Evolutionary conservation across 495 filamentous ascomycete species (phyloP).

Genomic region (Hyphodiscus hymeniophilus): DNA sequence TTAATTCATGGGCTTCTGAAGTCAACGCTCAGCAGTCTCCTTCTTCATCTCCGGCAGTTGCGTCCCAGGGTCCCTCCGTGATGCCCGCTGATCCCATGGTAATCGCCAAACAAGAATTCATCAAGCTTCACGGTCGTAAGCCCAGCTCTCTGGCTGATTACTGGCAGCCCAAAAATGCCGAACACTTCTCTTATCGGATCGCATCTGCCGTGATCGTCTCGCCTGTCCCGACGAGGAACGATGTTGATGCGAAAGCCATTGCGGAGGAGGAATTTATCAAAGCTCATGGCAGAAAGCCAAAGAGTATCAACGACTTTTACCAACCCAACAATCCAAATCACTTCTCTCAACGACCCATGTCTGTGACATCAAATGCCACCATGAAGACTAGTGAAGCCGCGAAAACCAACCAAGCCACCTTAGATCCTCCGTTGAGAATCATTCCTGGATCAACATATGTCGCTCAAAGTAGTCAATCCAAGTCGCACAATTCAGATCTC

Average conservation of each 20-base stretch:
- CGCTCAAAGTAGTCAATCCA: conserved; percentile 7
- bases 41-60: too few species aligned
- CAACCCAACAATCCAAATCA: conserved; percentile 19
- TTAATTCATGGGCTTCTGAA: conserved; percentile 13
- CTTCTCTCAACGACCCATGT: conserved; percentile 4
- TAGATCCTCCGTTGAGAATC: background rate
- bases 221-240: background rate
- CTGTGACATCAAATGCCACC: background rate
- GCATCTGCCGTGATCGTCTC: background rate
- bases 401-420: background rate
- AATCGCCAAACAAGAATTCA: conserved; percentile 4
- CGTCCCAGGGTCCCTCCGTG: too few species aligned
- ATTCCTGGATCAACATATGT: conserved; percentile 8
- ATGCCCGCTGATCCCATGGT: background rate
- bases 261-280: conserved; percentile 3
- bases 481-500: background rate
- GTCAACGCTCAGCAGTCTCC: conserved; percentile 1
- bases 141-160: conserved; percentile 9
- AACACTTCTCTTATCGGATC: too few species aligned
- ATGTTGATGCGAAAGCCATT: background rate
- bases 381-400: conserved; percentile 5
- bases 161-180: conserved; percentile 14
- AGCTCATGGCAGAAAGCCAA: conserved; percentile 8
- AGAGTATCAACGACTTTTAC: conserved; percentile 9
- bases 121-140: conserved; percentile 1